phyloP scores from a whole-genome alignment of 2,329 filamentous ascomycete species.

The Sordariomycetes sp. region DNA sequence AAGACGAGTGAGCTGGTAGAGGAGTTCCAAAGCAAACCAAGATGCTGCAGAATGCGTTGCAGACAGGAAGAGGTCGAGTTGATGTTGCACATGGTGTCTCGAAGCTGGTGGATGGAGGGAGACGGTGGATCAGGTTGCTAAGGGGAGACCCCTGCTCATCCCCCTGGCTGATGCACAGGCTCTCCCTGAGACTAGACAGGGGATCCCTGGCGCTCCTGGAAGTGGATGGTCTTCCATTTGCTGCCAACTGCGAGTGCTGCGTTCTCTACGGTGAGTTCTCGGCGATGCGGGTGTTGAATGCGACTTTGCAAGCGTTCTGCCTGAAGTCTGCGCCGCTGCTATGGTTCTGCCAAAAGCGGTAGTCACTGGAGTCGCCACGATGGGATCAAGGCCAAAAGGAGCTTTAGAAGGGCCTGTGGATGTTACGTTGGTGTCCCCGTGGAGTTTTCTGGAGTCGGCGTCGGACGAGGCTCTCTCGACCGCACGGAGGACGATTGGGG shows the following conservation, averaged over 20 bases:
- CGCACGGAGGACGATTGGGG: no score
- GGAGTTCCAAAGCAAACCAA: neutral
- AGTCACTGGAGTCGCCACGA: no score
- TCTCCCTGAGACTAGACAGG: slow-evolving; percentile 1
- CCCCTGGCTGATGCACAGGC: neutral
- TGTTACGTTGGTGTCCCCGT: no score
- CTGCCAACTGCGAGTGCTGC: neutral
- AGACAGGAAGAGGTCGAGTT: neutral
- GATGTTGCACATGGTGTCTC: slow-evolving; percentile 23
- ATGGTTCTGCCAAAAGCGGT: no score
- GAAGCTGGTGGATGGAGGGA: slow-evolving; percentile 15
- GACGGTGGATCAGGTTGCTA: slow-evolving; percentile 6
- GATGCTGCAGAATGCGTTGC: neutral
- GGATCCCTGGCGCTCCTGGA: neutral
- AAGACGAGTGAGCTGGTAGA: neutral
- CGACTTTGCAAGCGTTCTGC: no score
- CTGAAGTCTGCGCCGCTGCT: no score
- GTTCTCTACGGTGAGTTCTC: neutral
- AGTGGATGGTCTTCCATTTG: neutral
- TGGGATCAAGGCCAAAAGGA: no score
- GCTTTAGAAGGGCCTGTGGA: no score
- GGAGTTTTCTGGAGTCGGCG: no score
- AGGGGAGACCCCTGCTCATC: slow-evolving; percentile 4
- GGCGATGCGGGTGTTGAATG: neutral
- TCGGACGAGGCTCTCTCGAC: no score